These are phyloP conservation scores for Penicillium ucsense DNA, from an alignment of 495 filamentous ascomycete genomes.

Conservation along the genomic window DNA sequence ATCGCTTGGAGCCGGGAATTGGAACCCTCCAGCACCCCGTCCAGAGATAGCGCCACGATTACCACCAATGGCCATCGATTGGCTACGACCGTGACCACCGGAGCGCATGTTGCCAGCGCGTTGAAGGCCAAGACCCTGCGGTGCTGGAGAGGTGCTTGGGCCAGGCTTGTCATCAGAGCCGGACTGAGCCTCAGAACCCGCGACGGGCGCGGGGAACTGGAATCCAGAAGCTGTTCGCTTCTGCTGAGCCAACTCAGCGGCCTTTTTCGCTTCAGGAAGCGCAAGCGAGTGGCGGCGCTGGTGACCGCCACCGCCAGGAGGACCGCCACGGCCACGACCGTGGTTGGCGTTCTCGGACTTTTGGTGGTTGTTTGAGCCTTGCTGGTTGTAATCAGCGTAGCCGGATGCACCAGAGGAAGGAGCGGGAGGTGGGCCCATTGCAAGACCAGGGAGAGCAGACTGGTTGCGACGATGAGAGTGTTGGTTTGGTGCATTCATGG, in stretches of 20 bases:
- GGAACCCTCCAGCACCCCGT: conserved; percentile 57
- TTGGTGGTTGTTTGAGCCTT: conserved; percentile 43
- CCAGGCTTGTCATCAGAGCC: conserved; percentile 32
- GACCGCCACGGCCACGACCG: conserved; percentile 70
- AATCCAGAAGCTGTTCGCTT: conserved; percentile 89
- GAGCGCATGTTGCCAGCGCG: conserved; percentile 42
- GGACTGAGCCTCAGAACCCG: conserved; percentile 42
- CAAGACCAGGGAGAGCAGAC: conserved; percentile 89
- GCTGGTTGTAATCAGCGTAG: conserved; percentile 68
- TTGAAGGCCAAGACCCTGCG: conserved; percentile 36
- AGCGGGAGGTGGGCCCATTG: conserved; percentile 81
- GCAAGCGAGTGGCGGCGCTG: conserved; percentile 92
- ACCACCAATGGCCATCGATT: conserved; percentile 58
- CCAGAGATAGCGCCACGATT: conserved; percentile 43
- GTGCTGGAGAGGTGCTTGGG: conserved; percentile 22
- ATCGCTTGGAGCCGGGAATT: conserved; percentile 55
- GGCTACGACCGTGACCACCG: conserved; percentile 54
- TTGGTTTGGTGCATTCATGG: conserved; percentile 69
- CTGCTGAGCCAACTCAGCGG: conserved; percentile 91
- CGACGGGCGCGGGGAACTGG: conserved; percentile 69
- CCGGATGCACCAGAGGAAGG: conserved; percentile 93
- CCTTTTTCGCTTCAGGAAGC: conserved; percentile 93
- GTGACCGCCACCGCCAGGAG: conserved; percentile 61
- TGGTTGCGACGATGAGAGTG: conserved; percentile 93
- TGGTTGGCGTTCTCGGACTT: conserved; percentile 59